A percentile compares a stretch with the other conserved stretches of the same genome.
Conservation (phyloP, 108 stramenopile genomes). For the Nannochloropsis gaditana region DNA sequence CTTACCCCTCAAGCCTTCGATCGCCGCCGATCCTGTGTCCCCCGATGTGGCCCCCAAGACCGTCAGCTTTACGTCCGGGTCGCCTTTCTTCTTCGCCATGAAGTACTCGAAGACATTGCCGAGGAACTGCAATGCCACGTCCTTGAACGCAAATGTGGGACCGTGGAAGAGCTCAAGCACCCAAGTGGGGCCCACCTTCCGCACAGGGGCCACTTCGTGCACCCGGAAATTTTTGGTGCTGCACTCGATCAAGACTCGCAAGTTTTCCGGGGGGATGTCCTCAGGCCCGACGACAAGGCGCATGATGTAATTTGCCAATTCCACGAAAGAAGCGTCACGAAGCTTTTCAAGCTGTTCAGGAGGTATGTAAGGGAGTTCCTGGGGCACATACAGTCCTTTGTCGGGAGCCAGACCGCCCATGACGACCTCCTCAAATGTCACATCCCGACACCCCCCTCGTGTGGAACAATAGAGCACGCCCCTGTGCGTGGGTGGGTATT, state of each 20-base stretch:
- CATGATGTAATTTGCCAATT: slow-evolving; percentile 79
- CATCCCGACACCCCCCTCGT: slow-evolving; percentile 69
- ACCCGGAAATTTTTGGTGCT: slow-evolving; percentile 76
- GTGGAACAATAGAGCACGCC: slow-evolving; percentile 73
- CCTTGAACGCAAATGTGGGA: slow-evolving; percentile 98
- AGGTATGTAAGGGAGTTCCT: slow-evolving; percentile 69
- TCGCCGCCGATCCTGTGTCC: slow-evolving; percentile 72
- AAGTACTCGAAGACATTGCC: slow-evolving; percentile 99
- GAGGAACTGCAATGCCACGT: slow-evolving; percentile 97
- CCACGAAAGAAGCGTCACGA: slow-evolving; percentile 57
- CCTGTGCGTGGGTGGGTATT: not conserved
- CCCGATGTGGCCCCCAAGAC: slow-evolving; percentile 67
- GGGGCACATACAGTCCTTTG: slow-evolving; percentile 91
- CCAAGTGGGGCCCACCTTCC: slow-evolving; percentile 58
- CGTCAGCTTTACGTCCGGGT: slow-evolving; percentile 66
- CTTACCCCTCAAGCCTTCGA: slow-evolving; percentile 92
- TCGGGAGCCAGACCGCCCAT: slow-evolving; percentile 91
- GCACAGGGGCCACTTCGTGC: slow-evolving; percentile 80
- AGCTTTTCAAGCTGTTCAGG: slow-evolving; percentile 69
- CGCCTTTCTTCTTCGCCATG: slow-evolving; percentile 53
- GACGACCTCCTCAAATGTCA: slow-evolving; percentile 85
- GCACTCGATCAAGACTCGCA: slow-evolving; percentile 72
- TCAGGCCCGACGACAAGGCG: slow-evolving; percentile 79
- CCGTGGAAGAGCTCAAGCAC: slow-evolving; percentile 93
- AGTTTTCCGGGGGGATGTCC: slow-evolving; percentile 74